phyloP scores from a whole-genome alignment of 495 filamentous ascomycete species.

The Aspergillus sclerotiicarbonarius region DNA sequence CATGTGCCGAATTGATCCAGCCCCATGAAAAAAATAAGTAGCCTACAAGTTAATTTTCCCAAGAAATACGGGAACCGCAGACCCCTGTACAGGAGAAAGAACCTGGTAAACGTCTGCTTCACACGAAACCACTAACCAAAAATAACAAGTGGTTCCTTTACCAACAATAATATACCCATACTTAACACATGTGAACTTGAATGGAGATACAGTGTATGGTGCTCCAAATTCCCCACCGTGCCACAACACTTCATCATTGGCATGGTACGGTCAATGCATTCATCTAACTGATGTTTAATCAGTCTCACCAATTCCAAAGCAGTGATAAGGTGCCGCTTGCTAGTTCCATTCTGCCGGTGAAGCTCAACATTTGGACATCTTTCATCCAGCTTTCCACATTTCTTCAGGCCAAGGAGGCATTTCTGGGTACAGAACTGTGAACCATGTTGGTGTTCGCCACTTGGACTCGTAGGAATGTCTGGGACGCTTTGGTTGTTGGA shows the following conservation, averaged over 20 bases:
- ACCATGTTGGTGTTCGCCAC: background rate
- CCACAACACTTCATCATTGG: slow-evolving; percentile 21
- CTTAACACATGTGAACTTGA: slow-evolving; percentile 35
- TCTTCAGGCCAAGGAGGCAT: slow-evolving; percentile 39
- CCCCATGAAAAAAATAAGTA: slow-evolving; percentile 35
- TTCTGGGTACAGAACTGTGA: slow-evolving; percentile 26
- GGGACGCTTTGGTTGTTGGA: too few species aligned
- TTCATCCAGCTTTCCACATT: slow-evolving; percentile 28
- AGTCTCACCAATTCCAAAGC: slow-evolving; percentile 7
- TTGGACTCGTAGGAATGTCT: background rate
- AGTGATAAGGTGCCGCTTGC: slow-evolving; percentile 13
- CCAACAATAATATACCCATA: slow-evolving; percentile 47
- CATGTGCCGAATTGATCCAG: slow-evolving; percentile 44
- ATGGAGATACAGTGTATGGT: too few species aligned
- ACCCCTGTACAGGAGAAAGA: slow-evolving; percentile 35
- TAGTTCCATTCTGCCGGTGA: slow-evolving; percentile 13
- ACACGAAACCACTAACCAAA: slow-evolving; percentile 34
- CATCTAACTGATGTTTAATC: slow-evolving; percentile 28
- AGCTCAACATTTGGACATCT: slow-evolving; percentile 35
- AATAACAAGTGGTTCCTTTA: slow-evolving; percentile 40
- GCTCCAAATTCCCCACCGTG: slow-evolving; percentile 29
- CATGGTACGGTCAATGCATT: slow-evolving; percentile 27
- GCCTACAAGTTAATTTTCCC: slow-evolving; percentile 37
- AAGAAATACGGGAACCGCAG: slow-evolving; percentile 41
- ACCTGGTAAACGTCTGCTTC: slow-evolving; percentile 41